Evolutionary conservation across 805 yeast species (phyloP).

Genomic region (Hanseniaspora hatyaiensis): DNA sequence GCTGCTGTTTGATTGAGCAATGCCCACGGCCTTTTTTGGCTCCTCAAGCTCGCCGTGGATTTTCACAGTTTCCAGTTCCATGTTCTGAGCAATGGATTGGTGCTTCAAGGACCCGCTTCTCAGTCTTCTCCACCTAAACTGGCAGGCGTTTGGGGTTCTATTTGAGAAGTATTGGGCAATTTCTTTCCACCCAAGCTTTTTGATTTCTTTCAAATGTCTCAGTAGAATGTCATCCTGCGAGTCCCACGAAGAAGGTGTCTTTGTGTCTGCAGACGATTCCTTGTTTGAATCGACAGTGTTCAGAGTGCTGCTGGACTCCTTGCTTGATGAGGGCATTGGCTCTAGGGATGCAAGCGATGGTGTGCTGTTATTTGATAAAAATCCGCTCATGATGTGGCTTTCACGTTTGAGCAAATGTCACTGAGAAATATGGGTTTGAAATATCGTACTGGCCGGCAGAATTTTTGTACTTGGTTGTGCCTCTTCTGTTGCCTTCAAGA

Average conservation of each 20-base stretch:
- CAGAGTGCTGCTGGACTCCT: neutral
- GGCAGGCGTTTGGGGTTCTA: constrained; percentile 82
- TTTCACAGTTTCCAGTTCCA: constrained; percentile 15
- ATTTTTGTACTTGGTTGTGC: no score
- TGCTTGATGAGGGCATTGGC: neutral
- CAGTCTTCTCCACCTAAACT: constrained; percentile 75
- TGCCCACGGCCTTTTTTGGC: neutral
- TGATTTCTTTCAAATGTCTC: constrained; percentile 68
- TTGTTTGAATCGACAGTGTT: neutral
- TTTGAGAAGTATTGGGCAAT: constrained; percentile 66
- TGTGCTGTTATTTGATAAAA: neutral
- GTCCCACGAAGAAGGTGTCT: constrained; percentile 59
- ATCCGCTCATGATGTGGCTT: constrained; percentile 3
- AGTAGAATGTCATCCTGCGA: constrained; percentile 62
- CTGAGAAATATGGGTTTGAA: no score
- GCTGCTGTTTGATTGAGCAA: no score
- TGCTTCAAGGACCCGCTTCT: constrained; percentile 35
- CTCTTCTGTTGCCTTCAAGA: no score
- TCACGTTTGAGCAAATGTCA: no score
- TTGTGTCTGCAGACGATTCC: constrained; percentile 16
- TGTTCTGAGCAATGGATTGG: constrained; percentile 23
- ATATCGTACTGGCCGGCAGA: no score
- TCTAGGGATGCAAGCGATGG: neutral
- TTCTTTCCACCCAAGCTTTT: constrained; percentile 81
- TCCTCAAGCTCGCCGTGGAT: constrained; percentile 5